Conservation (phyloP, 2,329 filamentous ascomycete genomes). For the Clarireedia homoeocarpa region DNA sequence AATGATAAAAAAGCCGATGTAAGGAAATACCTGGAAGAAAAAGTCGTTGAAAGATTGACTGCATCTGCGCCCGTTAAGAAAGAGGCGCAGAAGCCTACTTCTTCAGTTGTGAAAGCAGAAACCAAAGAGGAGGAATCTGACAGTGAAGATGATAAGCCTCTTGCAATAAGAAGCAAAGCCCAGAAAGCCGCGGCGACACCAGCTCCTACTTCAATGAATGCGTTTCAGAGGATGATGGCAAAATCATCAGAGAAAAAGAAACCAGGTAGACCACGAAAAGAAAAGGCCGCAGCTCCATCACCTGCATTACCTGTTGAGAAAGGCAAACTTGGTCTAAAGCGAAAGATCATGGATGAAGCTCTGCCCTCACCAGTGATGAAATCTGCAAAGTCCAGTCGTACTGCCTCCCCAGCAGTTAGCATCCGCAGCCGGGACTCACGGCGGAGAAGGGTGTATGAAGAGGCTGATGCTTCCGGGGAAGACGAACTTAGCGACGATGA, state of each 20-base stretch:
- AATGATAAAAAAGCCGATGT: constrained; percentile 50
- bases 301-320: neutral
- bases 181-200: constrained; percentile 16
- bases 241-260: constrained; percentile 6
- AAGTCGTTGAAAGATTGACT: constrained; percentile 59
- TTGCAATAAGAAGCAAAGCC: constrained; percentile 16
- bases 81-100: constrained; percentile 12
- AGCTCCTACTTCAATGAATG: constrained; percentile 31
- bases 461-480: constrained; percentile 52
- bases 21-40: constrained; percentile 74
- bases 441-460: constrained; percentile 38
- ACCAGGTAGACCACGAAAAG: constrained; percentile 3
- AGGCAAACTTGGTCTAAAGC: constrained; percentile 43
- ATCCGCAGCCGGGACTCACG: constrained; percentile 35
- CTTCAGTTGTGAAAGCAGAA: constrained; percentile 1
- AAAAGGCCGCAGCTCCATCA: neutral
- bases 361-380: constrained; percentile 47
- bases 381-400: constrained; percentile 65
- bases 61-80: constrained; percentile 39
- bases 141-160: constrained; percentile 25
- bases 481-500: constrained; percentile 68
- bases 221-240: constrained; percentile 37
- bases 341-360: constrained; percentile 39
- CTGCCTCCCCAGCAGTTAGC: constrained; percentile 58
- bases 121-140: constrained; percentile 20